These are phyloP conservation scores for Phytophthora fragariaefolia DNA, from an alignment of 352 stramenopile genomes.

Conservation along the genomic window DNA sequence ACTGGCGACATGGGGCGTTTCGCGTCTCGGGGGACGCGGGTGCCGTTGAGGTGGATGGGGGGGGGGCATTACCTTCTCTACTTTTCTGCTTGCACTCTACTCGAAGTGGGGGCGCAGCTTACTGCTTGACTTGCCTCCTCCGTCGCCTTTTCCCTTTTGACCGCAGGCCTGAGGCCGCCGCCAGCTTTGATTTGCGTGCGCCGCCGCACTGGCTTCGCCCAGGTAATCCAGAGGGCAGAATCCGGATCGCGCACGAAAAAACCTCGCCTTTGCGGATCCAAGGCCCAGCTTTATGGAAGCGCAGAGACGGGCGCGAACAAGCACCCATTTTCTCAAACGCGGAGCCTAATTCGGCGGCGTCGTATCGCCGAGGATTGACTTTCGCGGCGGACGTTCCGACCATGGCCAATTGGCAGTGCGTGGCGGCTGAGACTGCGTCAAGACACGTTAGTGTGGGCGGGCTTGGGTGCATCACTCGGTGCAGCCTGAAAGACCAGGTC, in stretches of 20 bases:
- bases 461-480: too few species aligned
- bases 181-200: conserved; percentile 31
- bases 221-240: conserved; percentile 8
- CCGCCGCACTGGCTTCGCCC: conserved; percentile 20
- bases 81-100: too few species aligned
- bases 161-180: not conserved
- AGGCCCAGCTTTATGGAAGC: too few species aligned
- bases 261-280: conserved; percentile 13
- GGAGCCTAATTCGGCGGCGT: too few species aligned
- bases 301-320: conserved; percentile 1
- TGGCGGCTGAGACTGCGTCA: too few species aligned
- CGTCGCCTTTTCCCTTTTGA: conserved; percentile 41
- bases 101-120: not conserved
- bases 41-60: conserved; percentile 23
- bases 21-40: conserved; percentile 2
- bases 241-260: conserved; percentile 18
- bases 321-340: too few species aligned
- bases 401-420: too few species aligned
- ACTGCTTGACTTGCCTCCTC: conserved; percentile 29
- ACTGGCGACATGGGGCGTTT: conserved; percentile 13
- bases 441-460: too few species aligned
- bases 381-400: too few species aligned
- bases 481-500: too few species aligned
- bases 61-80: conserved; percentile 24
- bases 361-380: too few species aligned